phyloP scores from a whole-genome alignment of 2,329 filamentous ascomycete genomes.

The Neobulgaria alba region DNA sequence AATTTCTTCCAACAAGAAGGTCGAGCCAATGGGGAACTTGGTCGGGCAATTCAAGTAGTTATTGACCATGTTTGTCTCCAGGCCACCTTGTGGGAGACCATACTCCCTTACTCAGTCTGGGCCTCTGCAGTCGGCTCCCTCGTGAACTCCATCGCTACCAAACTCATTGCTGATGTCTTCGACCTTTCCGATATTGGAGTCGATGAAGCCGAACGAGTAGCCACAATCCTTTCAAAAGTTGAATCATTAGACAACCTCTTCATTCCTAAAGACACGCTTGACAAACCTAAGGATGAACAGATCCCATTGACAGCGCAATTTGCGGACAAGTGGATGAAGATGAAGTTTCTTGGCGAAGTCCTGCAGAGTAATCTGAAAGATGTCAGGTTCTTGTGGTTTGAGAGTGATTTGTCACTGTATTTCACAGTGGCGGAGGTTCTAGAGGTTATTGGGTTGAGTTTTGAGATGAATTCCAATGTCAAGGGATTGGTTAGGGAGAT shows the following conservation, averaged over 20 bases:
- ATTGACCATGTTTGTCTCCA: constrained; percentile 43
- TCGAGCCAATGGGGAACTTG: constrained; percentile 35
- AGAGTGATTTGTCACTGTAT: constrained; percentile 57
- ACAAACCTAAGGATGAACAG: not conserved
- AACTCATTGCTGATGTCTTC: constrained; percentile 54
- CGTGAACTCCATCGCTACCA: constrained; percentile 48
- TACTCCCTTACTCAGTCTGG: constrained; percentile 53
- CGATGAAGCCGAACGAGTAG: constrained; percentile 55
- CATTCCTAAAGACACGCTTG: constrained; percentile 20
- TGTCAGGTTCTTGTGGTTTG: constrained; percentile 54
- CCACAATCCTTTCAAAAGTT: constrained; percentile 47
- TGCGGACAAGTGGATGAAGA: constrained; percentile 51
- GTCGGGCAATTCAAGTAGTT: constrained; percentile 44
- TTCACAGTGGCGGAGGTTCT: constrained; percentile 53
- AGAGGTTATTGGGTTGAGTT: constrained; percentile 54
- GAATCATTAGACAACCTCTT: constrained; percentile 54
- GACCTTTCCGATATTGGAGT: constrained; percentile 53
- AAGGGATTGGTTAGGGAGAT: constrained; percentile 52
- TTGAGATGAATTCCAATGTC: constrained; percentile 51
- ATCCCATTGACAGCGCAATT: constrained; percentile 52
- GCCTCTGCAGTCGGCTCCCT: constrained; percentile 53
- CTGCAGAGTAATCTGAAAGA: constrained; percentile 59
- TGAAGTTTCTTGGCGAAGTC: constrained; percentile 56
- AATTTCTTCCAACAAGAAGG: constrained; percentile 47
- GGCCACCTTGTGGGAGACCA: constrained; percentile 47